Base-by-base conservation (phyloP, 345 rosid genomes). In the Pistacia integerrima region DNA sequence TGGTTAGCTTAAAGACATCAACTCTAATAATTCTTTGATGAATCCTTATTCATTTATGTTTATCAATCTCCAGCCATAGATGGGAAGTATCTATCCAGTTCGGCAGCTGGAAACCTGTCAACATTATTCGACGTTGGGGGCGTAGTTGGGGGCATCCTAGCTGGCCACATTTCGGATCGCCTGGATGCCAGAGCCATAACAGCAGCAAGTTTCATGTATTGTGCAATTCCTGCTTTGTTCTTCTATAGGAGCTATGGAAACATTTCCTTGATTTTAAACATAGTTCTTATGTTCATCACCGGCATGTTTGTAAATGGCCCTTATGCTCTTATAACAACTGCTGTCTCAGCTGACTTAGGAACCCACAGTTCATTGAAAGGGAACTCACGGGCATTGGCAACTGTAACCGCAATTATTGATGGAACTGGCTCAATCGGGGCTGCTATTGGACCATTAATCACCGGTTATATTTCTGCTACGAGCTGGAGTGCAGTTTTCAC, bases 381-480 rank as follows among this genome's bases (percentile, higher is more conserved):
- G 60, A 93, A 90, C 86, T 92, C 97, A 1, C 79, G 94, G 77
- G 99, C 99, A 35, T 63, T 96, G 81, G 99, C 99, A 1, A 96
- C 99, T 0, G 98, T 96, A n/a, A 92, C 98, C 2, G 98, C 99
- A 22, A 96, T 96, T 22, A 93, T 96, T 59, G 98, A 96, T 49
- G 99, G 99, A 69, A 96, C 99, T 1, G 99, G 99, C 69, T 96
- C 99, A 0, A 87, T 96, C 3, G 99, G 99, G 59, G 99, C 99
- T 3, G 98, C 99, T 35, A 81, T 96, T 38, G 99, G 98, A n/a
- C 99, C 99, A 7, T 46, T 96, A 25, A 51, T 96, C 61, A 92
- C 99, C 0, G 98, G 99, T 41, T 96, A 93, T 72, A 92, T 96
- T 49, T 96, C 98, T 4, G 82, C 93, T 2, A 82, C 74, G 83